Conservation (phyloP, 1,139 yeast species). For the Blastobotrys arbuscula region DNA sequence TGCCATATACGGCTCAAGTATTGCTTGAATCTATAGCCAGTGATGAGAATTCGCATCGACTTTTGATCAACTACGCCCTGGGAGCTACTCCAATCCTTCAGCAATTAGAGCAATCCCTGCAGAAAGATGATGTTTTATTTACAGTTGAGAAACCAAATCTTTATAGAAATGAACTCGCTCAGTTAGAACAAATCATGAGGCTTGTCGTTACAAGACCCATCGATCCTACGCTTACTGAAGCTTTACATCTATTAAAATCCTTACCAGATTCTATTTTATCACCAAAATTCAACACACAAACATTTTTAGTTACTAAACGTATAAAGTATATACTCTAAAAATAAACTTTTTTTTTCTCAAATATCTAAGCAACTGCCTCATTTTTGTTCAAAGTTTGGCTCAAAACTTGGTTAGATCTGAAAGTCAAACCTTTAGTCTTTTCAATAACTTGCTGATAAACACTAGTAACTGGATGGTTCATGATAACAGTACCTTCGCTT, state of each 20-base stretch:
- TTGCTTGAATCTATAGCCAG: slow-evolving; percentile 11
- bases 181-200: slow-evolving; percentile 5
- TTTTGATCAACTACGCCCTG: neutral
- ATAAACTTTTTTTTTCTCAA: neutral
- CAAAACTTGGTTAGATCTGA: slow-evolving; percentile 50
- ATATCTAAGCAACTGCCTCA: slow-evolving; percentile 16
- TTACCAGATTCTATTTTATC: neutral
- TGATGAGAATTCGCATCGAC: neutral
- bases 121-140: slow-evolving; percentile 37
- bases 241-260: neutral
- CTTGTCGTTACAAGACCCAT: neutral
- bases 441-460: slow-evolving; percentile 56
- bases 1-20: slow-evolving; percentile 23
- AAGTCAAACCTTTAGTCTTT: slow-evolving; percentile 54
- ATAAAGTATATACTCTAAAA: neutral
- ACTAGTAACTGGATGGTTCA: slow-evolving; percentile 42
- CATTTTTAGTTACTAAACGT: neutral
- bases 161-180: slow-evolving; percentile 36
- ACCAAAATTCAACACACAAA: neutral
- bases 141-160: slow-evolving; percentile 49
- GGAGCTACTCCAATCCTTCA: slow-evolving; percentile 8
- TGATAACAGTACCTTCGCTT: slow-evolving; percentile 42
- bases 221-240: neutral
- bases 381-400: slow-evolving; percentile 32
- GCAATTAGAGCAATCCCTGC: slow-evolving; percentile 20